These are phyloP conservation scores for Cyclotella atomus DNA, from an alignment of 108 stramenopile genomes.

Conservation along the genomic window DNA sequence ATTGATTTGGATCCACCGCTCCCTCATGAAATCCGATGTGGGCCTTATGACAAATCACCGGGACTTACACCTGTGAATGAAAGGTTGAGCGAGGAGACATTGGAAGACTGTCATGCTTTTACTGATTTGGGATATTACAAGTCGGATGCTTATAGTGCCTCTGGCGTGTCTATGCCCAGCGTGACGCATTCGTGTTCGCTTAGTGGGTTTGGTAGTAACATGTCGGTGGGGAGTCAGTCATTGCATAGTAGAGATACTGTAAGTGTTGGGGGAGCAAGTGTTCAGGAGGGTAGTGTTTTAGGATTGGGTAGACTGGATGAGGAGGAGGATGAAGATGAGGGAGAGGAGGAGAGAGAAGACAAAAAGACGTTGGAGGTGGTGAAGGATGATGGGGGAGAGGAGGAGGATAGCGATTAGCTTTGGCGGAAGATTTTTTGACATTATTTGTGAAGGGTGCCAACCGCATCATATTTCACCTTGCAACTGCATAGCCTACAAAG, in stretches of 20 bases:
- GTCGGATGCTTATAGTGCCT: neutral
- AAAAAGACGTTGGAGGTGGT: neutral
- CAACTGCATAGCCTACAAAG: too few species aligned
- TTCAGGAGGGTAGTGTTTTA: slow-evolving; percentile 33
- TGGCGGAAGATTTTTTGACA: too few species aligned
- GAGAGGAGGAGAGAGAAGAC: slow-evolving; percentile 11
- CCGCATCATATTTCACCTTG: too few species aligned
- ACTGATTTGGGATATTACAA: slow-evolving; percentile 33
- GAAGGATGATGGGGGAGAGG: slow-evolving; percentile 5
- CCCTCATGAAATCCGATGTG: slow-evolving; percentile 51
- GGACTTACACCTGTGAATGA: slow-evolving; percentile 55
- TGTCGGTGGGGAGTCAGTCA: slow-evolving; percentile 45
- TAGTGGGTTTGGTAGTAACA: slow-evolving; percentile 30
- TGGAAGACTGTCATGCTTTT: slow-evolving; percentile 61
- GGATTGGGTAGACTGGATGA: slow-evolving; percentile 51
- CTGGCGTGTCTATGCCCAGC: slow-evolving; percentile 22
- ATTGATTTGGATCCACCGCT: slow-evolving; percentile 53
- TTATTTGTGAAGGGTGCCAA: too few species aligned
- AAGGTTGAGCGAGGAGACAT: slow-evolving; percentile 47
- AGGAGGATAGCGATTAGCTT: neutral
- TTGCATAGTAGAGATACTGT: slow-evolving; percentile 21
- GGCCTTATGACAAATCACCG: slow-evolving; percentile 23
- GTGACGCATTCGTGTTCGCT: slow-evolving; percentile 42
- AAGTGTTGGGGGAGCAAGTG: slow-evolving; percentile 43
- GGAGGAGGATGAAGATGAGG: slow-evolving; percentile 48